Evolutionary conservation across 176 grass and related monocot species (phyloP).

Genomic region (Oryza coarctata): DNA sequence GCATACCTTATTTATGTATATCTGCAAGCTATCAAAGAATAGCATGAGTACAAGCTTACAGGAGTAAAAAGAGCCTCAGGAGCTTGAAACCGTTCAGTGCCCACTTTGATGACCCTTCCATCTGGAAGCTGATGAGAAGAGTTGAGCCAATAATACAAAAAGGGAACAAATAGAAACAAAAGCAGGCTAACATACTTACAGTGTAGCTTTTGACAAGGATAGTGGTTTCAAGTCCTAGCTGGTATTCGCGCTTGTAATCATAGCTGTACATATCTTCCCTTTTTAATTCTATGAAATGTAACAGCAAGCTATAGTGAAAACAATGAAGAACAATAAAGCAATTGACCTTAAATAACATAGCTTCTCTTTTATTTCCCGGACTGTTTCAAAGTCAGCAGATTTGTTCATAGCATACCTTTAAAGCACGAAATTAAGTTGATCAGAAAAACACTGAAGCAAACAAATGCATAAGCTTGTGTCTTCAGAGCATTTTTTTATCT

Average conservation of each 20-base stretch:
- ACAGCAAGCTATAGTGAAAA: constrained; percentile 8
- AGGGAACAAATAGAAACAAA: constrained; percentile 5
- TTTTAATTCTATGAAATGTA: constrained; percentile 21
- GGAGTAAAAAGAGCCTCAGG: constrained; percentile 97
- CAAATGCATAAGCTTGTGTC: constrained; percentile 9
- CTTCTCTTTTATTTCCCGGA: constrained; percentile 95
- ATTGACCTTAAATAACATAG: constrained; percentile 85
- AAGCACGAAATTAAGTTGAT: constrained; percentile 19
- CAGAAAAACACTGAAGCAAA: constrained; percentile 26
- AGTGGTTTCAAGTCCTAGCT: constrained; percentile 92
- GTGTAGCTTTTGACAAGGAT: constrained; percentile 99
- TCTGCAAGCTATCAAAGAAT: not conserved
- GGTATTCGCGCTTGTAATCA: constrained; percentile 97
- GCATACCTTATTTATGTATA: not conserved
- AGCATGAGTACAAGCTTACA: constrained; percentile 46
- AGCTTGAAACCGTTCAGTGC: constrained; percentile 93
- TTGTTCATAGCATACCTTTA: constrained; percentile 94
- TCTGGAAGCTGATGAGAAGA: constrained; percentile 87
- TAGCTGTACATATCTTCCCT: constrained; percentile 52
- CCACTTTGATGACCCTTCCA: constrained; percentile 99
- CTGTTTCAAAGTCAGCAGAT: constrained; percentile 96
- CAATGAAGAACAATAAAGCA: constrained; percentile 7
- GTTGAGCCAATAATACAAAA: constrained; percentile 37
- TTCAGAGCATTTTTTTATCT: constrained; percentile 29
- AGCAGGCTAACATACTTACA: constrained; percentile 54